Base-by-base conservation (phyloP, 306 rosid genomes). In the Casuarina equisetifolia region DNA sequence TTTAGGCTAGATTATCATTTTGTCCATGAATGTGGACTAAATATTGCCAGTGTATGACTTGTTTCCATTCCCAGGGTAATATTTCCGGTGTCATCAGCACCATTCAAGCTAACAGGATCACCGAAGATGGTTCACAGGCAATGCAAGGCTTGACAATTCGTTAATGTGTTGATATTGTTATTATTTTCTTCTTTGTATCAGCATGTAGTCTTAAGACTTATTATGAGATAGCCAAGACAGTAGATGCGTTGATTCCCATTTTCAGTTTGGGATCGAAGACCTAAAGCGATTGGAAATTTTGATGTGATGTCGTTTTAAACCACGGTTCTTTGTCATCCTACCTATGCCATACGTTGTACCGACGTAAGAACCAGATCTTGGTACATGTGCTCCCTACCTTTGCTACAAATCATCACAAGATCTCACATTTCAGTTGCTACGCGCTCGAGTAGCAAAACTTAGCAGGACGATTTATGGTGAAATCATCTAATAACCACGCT, bases 91-190 rank as follows among this genome's bases (percentile, higher is more conserved):
- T 95, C 20, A 95, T 92, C 72, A 79, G 83, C 67, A 95, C 99
- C 57, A 82, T 95, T 87, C 97, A 89, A 81, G 86, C 97, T 11
- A 91, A 76, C 91, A 89, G 84, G 85, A 7, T 74, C 69, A 74
- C 89, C 1, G 97, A 90, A 61, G 99, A 92, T 73, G 96, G 92
- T 63, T 70, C 86, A 20, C 97, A 85, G 83, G 89, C 87, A 54
- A 77, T 86, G 73, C 97, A 91, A 85, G 92, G 97, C 63, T 76
- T 87, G 86, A 85, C 45, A 36, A 92, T 76, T 81, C 97, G 97
- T 73, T 95, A 81, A 90, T 82, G 71, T 55, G 8, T 13, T 62
- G 2, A 45, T 49, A 15, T 72, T 69, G 48, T 69, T 83, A 25
- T 25, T 25, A 25, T 79, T 46, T 76, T 20, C 4, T 13, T 11